A percentile compares a stretch with the other conserved stretches of the same genome.
These are phyloP conservation scores for Metschnikowia proteae DNA, from an alignment of 805 yeast species.

Conservation along the genomic window DNA sequence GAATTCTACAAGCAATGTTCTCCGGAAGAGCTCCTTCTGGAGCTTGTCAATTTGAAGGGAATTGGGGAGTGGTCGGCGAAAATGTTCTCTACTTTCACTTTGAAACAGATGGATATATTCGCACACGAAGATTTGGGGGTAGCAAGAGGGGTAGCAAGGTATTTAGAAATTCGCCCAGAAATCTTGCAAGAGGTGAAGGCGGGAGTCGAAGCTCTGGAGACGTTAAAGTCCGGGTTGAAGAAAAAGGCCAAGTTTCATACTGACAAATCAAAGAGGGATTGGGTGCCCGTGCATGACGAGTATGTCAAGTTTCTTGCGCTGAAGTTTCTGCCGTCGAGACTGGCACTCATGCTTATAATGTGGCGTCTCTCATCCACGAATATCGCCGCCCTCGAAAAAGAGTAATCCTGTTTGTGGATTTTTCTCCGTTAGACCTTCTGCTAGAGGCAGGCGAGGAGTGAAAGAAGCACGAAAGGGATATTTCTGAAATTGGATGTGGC, in stretches of 20 bases:
- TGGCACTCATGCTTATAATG: conserved; percentile 62
- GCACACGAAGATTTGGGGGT: conserved; percentile 80
- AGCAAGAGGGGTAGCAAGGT: conserved; percentile 72
- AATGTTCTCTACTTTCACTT: conserved; percentile 75
- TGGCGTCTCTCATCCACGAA: conserved; percentile 69
- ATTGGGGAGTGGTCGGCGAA: conserved; percentile 85
- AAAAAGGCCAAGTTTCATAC: conserved; percentile 35
- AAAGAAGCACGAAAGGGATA: background rate
- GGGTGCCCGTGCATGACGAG: conserved; percentile 65
- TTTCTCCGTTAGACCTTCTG: too few species aligned
- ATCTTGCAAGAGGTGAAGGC: conserved; percentile 42
- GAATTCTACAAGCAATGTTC: conserved; percentile 35
- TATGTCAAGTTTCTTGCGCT: conserved; percentile 53
- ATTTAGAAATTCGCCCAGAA: conserved; percentile 52
- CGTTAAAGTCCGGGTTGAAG: conserved; percentile 27
- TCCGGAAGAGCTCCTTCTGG: conserved; percentile 46
- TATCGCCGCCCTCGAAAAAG: conserved; percentile 42
- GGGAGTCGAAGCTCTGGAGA: conserved; percentile 31
- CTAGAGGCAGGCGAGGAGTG: background rate
- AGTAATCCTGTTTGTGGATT: background rate
- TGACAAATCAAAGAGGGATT: conserved; percentile 47
- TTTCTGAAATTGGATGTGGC: background rate
- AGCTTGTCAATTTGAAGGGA: conserved; percentile 58
- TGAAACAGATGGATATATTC: conserved; percentile 65
- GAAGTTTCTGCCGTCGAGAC: conserved; percentile 60